Base-by-base conservation (phyloP, 306 rosid species). In the Lagenaria siceraria region DNA sequence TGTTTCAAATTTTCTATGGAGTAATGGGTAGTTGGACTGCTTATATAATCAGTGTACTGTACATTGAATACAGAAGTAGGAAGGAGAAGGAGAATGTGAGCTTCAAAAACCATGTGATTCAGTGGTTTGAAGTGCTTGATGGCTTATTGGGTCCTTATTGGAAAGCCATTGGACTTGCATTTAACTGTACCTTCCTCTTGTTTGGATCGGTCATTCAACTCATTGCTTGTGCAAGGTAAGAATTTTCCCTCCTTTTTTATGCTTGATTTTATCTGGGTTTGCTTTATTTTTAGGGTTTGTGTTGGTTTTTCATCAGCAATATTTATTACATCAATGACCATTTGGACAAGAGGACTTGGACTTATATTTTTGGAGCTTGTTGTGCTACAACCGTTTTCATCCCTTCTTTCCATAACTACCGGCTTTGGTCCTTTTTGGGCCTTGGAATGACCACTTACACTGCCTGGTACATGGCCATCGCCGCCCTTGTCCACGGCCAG, bases 111-210 rank as follows among this genome's bases (percentile, higher is more conserved):
- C 99, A 96, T 82, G 99, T 96, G 64, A 96, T 96, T 76, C 99
- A 96, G 93, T 95, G 99, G 99, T 95, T 95, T 49, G 99, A 95
- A 86, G 99, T 95, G 76, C 97, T 96, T 19, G 99, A 96, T 84
- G 99, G 98, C 48, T 82, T 96, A 61, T 66, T 96, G 49, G 99
- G 99, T 72, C 90, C 97, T 10, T 87, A 81, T 69, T 96, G 99
- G 99, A 96, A 92, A 80, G 96, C 98, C 11, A 22, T 78, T 66
- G 99, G 99, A 76, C 87, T 96, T 66, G 98, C 92, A 24, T 96
- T 96, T 85, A 96, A 96, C 82, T 96, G 99, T 74, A 96, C 99
- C 74, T 96, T 96, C 86, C 97, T 96, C 25, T 86, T 96, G 54
- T 96, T 92, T 78, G 99, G 99, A 86, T 90, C 99, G 72, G 99